These are phyloP conservation scores for Dendrostoma leiphaemia DNA, from an alignment of 2,329 filamentous ascomycete genomes.

Conservation along the genomic window DNA sequence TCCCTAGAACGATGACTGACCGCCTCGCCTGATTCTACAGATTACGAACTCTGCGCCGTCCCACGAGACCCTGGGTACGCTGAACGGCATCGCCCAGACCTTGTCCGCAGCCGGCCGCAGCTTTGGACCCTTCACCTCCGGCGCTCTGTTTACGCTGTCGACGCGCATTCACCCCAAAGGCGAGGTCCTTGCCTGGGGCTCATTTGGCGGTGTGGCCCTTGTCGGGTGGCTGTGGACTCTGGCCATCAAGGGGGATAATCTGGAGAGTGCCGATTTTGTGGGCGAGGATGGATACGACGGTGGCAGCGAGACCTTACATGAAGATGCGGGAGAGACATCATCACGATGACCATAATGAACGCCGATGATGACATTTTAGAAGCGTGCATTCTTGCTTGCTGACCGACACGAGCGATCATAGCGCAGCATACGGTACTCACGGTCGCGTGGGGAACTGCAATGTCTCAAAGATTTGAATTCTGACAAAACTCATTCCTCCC, in stretches of 20 bases:
- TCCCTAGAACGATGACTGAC: background rate
- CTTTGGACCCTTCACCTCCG: constrained; percentile 83
- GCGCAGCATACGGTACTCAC: too few relatives aligned
- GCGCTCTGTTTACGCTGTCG: constrained; percentile 79
- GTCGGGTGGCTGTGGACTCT: constrained; percentile 78
- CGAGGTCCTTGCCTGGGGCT: constrained; percentile 79
- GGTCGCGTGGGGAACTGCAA: too few relatives aligned
- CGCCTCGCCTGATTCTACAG: constrained; percentile 38
- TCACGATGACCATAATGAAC: too few relatives aligned
- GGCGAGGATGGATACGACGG: constrained; percentile 36
- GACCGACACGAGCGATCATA: too few relatives aligned
- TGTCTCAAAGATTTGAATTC: too few relatives aligned
- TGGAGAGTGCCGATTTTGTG: constrained; percentile 58
- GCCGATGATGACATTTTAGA: too few relatives aligned
- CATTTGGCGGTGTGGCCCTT: constrained; percentile 82
- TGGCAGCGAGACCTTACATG: constrained; percentile 1
- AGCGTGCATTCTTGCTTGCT: too few relatives aligned
- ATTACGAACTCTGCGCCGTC: constrained; percentile 93
- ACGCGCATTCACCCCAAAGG: constrained; percentile 74
- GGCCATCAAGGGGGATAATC: constrained; percentile 64
- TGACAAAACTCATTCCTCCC: too few relatives aligned
- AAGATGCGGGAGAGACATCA: too few relatives aligned
- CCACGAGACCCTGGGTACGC: constrained; percentile 77
- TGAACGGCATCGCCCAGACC: constrained; percentile 93
- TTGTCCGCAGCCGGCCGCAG: constrained; percentile 88